A percentile compares a stretch with the other conserved stretches of the same genome.
phyloP scores from a whole-genome alignment of 2,329 filamentous ascomycete species.

The Exophiala oligosperma region DNA sequence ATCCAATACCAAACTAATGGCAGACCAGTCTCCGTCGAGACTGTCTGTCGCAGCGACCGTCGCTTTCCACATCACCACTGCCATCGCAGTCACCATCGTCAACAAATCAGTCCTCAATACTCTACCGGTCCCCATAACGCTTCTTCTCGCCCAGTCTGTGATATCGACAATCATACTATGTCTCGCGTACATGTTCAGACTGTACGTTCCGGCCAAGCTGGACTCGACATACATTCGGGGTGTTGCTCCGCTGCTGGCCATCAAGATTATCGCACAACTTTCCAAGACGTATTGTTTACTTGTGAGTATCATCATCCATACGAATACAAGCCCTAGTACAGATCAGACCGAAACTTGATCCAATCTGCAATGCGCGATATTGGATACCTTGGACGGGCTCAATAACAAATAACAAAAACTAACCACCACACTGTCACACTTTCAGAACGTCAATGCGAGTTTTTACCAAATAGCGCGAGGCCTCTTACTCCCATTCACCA shows the following conservation, averaged over 20 bases:
- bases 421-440: neutral
- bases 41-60: neutral
- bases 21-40: neutral
- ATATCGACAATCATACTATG: neutral
- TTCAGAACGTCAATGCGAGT: neutral
- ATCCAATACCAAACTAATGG: neutral
- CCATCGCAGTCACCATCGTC: neutral
- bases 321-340: no score
- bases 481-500: neutral
- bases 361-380: neutral
- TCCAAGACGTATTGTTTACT: constrained; percentile 1
- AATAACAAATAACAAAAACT: neutral
- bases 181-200: neutral
- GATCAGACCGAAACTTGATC: neutral
- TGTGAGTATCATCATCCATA: neutral
- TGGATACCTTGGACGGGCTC: no score
- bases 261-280: neutral
- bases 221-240: neutral
- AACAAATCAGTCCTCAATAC: neutral
- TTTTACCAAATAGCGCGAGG: neutral
- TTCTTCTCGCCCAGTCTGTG: neutral
- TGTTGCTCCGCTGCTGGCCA: neutral
- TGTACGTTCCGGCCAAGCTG: neutral
- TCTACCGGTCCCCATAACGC: neutral
- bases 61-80: neutral